Evolutionary conservation across 345 rosid genomes (phyloP), one percentile per base, ranked within the genome.

Genomic region (Iberis pinnata): DNA sequence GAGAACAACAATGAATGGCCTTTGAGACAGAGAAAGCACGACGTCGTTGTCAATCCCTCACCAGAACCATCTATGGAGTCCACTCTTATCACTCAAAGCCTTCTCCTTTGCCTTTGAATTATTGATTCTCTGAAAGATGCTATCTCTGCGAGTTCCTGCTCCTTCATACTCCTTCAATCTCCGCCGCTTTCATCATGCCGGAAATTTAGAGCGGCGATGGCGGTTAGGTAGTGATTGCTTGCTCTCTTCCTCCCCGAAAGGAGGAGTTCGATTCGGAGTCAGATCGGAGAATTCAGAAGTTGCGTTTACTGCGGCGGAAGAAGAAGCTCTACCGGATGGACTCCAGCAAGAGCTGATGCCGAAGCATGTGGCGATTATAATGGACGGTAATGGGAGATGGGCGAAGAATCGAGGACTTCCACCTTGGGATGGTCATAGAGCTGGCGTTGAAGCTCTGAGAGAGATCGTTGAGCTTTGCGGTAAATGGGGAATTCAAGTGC

Each of bases 301-400:
- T 10, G 11, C 46, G 16, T 17, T 36, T 20, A 45, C 49, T 4
- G 35, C 35, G 10, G 35, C 54, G 3, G 58, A 43, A 18, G 71
- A 47, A 55, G 65, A 53, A 59, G 44, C 54, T 45, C 53, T 73
- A 16, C 96, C 93, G 57, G 68, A 39, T 8, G 87, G 74, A 15
- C 75, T 84, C 5, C 60, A n/a, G 3, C 22, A 52, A 1, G 81
- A 80, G 49, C 44, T 70, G 48, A 70, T 88, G 81, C 90, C 96
- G 40, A 75, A 71, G 35, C 94, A 88, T 44, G 94, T 88, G 40
- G 94, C 96, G 40, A 64, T 84, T 31, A 82, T 88, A 43, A 84
- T 88, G 94, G 96, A 82, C 26, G 94, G 96, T 4, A 88, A 80
- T 44, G 94, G 67, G 10, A 62, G 89, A 65, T 88, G 90, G 88